phyloP scores from a whole-genome alignment of 2,329 filamentous ascomycete species.

The Mycosphaerelloides madeirae region DNA sequence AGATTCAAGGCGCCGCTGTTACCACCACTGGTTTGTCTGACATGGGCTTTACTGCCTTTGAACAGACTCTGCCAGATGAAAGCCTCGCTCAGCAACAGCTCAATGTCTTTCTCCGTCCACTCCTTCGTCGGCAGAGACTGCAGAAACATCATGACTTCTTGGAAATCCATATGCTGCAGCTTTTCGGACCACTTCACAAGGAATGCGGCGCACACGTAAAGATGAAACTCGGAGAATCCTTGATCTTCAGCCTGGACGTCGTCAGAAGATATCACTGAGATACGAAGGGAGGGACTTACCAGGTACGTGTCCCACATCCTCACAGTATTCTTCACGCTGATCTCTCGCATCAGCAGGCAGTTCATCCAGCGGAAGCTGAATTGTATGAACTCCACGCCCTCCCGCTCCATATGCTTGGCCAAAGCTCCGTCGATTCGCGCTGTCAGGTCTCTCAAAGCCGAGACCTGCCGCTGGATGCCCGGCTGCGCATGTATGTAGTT shows the following conservation, averaged over 20 bases:
- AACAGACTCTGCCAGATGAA: slow-evolving; percentile 99
- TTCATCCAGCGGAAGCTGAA: slow-evolving; percentile 99
- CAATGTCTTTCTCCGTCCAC: slow-evolving; percentile 98
- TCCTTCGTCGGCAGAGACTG: slow-evolving; percentile 86
- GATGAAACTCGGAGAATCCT: slow-evolving; percentile 95
- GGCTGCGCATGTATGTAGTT: slow-evolving; percentile 98
- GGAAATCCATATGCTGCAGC: slow-evolving; percentile 93
- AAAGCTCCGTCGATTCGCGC: slow-evolving; percentile 79
- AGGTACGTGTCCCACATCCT: slow-evolving; percentile 99
- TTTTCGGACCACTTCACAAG: slow-evolving; percentile 97
- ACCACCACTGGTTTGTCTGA: slow-evolving; percentile 39
- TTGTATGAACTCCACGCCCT: slow-evolving; percentile 96
- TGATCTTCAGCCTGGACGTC: slow-evolving; percentile 83
- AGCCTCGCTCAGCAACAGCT: slow-evolving; percentile 88
- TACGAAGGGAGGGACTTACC: slow-evolving; percentile 52
- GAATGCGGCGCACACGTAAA: slow-evolving; percentile 97
- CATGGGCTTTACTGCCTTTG: slow-evolving; percentile 86
- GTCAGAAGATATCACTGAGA: slow-evolving; percentile 4
- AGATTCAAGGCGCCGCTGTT: slow-evolving; percentile 16
- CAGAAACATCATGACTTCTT: slow-evolving; percentile 99
- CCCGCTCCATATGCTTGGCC: slow-evolving; percentile 81
- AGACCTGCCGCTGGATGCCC: slow-evolving; percentile 90
- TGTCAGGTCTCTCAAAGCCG: slow-evolving; percentile 81
- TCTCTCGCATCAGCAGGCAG: slow-evolving; percentile 93
- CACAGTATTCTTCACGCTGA: slow-evolving; percentile 93